Conservation (phyloP, 371 early-diverging fungal species). For the Rhizomucor pusillus region DNA sequence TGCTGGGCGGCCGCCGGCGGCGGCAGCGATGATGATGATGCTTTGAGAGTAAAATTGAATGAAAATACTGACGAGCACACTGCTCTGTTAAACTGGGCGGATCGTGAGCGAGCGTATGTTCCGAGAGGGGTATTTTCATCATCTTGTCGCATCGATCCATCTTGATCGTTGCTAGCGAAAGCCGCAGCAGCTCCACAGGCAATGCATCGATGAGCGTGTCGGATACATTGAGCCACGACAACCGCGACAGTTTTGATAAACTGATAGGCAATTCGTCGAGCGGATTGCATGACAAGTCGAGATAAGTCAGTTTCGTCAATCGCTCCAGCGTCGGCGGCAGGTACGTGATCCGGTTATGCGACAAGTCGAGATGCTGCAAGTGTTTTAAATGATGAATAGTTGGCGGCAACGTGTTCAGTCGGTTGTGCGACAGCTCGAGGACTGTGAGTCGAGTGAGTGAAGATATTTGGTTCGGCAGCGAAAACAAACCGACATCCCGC, state of each 20-base stretch:
- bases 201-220: slow-evolving; percentile 27
- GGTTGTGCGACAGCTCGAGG: slow-evolving; percentile 46
- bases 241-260: slow-evolving; percentile 10
- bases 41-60: background rate
- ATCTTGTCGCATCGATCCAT: slow-evolving; percentile 12
- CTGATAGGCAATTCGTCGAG: slow-evolving; percentile 28
- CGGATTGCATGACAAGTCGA: slow-evolving; percentile 57
- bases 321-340: slow-evolving; percentile 13
- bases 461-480: slow-evolving; percentile 31
- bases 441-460: slow-evolving; percentile 26
- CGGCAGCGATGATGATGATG: background rate
- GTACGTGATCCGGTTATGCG: slow-evolving; percentile 24
- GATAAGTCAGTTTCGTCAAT: slow-evolving; percentile 22
- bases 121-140: background rate
- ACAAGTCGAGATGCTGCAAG: slow-evolving; percentile 33
- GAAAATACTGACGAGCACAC: slow-evolving; percentile 10
- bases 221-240: slow-evolving; percentile 27
- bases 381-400: slow-evolving; percentile 28
- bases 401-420: slow-evolving; percentile 28
- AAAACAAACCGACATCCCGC: slow-evolving; percentile 22
- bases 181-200: slow-evolving; percentile 28
- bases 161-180: slow-evolving; percentile 13
- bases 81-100: slow-evolving; percentile 21
- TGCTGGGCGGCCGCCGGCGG: background rate
- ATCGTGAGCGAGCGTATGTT: slow-evolving; percentile 8